These are phyloP conservation scores for Cnidoscolus chayamansa DNA, from an alignment of 441 rosid species.

Conservation along the genomic window DNA sequence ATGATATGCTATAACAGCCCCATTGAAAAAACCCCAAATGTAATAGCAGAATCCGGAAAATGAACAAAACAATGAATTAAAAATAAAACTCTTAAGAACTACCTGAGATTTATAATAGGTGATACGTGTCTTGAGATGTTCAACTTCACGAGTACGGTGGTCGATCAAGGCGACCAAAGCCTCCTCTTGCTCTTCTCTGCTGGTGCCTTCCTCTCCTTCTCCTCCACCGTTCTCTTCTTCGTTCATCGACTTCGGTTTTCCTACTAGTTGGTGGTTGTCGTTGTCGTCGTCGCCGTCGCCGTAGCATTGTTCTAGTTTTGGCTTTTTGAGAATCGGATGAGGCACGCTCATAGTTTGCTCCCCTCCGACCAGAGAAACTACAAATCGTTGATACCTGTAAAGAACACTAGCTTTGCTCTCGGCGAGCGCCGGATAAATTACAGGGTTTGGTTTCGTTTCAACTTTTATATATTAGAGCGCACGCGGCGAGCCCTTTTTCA, in stretches of 20 bases:
- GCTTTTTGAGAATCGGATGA: constrained; percentile 34
- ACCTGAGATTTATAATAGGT: constrained; percentile 77
- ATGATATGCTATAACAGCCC: too few species aligned
- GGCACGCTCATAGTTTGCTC: constrained; percentile 29
- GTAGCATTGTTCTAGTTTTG: constrained; percentile 24
- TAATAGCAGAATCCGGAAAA: not conserved
- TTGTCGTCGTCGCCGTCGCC: not conserved
- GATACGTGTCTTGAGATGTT: constrained; percentile 57
- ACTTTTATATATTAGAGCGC: not conserved
- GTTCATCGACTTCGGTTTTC: constrained; percentile 4
- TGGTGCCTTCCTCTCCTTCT: constrained; percentile 28
- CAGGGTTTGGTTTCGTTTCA: not conserved
- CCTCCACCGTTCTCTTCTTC: constrained; percentile 26
- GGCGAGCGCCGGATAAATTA: not conserved
- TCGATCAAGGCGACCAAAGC: constrained; percentile 69
- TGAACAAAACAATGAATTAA: too few species aligned
- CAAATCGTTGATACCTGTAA: not conserved
- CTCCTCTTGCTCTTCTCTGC: constrained; percentile 61
- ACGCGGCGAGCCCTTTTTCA: not conserved
- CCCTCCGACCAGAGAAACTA: not conserved
- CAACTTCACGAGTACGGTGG: constrained; percentile 67
- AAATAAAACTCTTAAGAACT: not conserved
- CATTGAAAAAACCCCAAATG: not conserved
- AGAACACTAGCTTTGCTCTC: not conserved
- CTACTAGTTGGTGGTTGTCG: not conserved